Base-by-base conservation (phyloP, 495 filamentous ascomycete species). In the Lepraria neglecta region DNA sequence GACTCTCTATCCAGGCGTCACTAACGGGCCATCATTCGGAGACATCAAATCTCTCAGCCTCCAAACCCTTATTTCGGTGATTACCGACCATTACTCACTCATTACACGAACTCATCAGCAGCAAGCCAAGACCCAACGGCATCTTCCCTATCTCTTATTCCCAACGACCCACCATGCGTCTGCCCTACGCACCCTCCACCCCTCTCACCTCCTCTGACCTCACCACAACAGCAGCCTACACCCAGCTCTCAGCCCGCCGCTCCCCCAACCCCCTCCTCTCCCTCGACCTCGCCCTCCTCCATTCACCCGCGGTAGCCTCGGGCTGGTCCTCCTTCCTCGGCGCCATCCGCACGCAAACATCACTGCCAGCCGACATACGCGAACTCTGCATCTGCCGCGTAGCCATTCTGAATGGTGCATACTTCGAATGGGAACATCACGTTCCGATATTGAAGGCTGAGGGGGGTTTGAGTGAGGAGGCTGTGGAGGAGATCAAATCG, bases 321-420 rank as follows among this genome's bases (percentile, higher is more conserved):
- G 89, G 89, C 3, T 94, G 88, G 87, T 92, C 91, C 75, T 74
- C 82, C 38, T 91, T 94, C 73, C 77, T 92, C 17, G 84, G 84
- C 44, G 84, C 89, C 45, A 80, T 94, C 38, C 82, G 89, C 63
- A 88, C 84, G 12, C 74, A 78, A 63, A 88, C 86, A 5, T 73
- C 73, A 27, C 72, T 91, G 1, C 68, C 80, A 0, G 79, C 79
- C 6, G 77, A 84, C 48, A 68, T 87, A 42, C 80, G 85, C 21
- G 89, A 94, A 72, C 68, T 90, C 6, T 83, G 85, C 58, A 90
- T 94, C 58, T 87, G 82, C 64, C 80, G 88, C 35, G 85, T 92
- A 2, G 89, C 89, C 3, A 82, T 86, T 5, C 75, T 87, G 55
- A 92, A 92, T 62, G 68, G 77, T 1, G 89, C 89, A 0, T 83